A percentile compares a stretch with the other conserved stretches of the same genome.
Evolutionary conservation across 164 flowering plant genomes (phyloP).

Genomic region (Aristolochia contorta): DNA sequence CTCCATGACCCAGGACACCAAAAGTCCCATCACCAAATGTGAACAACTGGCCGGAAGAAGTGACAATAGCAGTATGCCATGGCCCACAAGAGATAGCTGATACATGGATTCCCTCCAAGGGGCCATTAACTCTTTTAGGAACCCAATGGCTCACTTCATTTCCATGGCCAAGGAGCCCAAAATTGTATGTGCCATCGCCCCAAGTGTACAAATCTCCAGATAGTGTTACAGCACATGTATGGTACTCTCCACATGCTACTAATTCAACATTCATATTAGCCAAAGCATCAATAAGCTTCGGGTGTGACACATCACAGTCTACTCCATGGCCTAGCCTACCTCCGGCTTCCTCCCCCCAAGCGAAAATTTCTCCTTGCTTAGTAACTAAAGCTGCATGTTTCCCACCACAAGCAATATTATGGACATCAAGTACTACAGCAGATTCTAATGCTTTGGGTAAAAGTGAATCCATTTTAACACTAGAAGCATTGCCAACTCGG

Average conservation of each 20-base stretch:
- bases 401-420: constrained; percentile 94
- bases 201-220: constrained; percentile 97
- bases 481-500: constrained; percentile 44
- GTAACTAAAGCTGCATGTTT: constrained; percentile 88
- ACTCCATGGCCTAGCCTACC: constrained; percentile 99
- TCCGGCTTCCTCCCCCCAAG: constrained; percentile 98
- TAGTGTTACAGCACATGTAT: constrained; percentile 93
- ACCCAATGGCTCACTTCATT: constrained; percentile 97
- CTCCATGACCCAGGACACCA: constrained; percentile 98
- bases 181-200: constrained; percentile 91
- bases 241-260: constrained; percentile 93
- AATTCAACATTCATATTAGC: constrained; percentile 73
- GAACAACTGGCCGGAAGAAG: constrained; percentile 90
- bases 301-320: constrained; percentile 87
- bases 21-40: constrained; percentile 99
- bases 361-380: constrained; percentile 92
- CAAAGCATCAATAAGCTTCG: constrained; percentile 88
- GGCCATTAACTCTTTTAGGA: constrained; percentile 89
- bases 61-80: constrained; percentile 97
- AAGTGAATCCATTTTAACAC: constrained; percentile 66
- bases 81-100: constrained; percentile 94
- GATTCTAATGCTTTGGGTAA: constrained; percentile 90
- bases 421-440: constrained; percentile 94
- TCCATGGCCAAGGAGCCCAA: constrained; percentile 91
- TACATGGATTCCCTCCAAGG: constrained; percentile 90